Evolutionary conservation across 2,329 filamentous ascomycete genomes (phyloP).

Genomic region (Triangularia setosa): DNA sequence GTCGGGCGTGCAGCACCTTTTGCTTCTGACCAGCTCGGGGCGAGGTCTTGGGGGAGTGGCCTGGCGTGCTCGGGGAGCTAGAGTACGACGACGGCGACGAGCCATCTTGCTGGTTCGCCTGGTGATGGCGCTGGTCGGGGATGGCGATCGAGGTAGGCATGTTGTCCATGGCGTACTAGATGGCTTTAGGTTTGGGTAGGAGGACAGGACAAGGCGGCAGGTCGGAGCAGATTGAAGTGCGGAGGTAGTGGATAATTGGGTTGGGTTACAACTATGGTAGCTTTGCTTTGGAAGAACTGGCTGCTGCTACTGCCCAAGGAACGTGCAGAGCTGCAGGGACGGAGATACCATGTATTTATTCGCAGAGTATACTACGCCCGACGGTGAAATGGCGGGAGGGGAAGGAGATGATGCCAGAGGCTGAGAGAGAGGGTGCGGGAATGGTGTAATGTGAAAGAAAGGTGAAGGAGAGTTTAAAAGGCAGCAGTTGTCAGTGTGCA

Average conservation of each 20-base stretch:
- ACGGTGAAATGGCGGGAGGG: background rate
- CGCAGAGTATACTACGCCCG: background rate
- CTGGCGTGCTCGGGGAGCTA: slow-evolving; percentile 49
- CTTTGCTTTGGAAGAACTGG: background rate
- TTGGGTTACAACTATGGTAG: background rate
- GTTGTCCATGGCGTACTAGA: slow-evolving; percentile 24
- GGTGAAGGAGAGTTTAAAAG: background rate
- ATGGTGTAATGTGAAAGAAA: background rate
- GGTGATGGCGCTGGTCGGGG: slow-evolving; percentile 39
- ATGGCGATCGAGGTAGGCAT: slow-evolving; percentile 71
- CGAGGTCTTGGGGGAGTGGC: slow-evolving; percentile 33
- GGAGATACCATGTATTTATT: slow-evolving; percentile 23
- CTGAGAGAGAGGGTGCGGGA: background rate
- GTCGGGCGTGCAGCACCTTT: slow-evolving; percentile 49
- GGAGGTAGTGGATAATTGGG: background rate
- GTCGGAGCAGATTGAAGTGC: background rate
- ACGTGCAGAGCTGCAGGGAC: slow-evolving; percentile 22
- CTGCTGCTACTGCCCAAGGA: slow-evolving; percentile 20
- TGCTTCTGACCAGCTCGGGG: slow-evolving; percentile 36
- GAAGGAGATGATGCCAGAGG: background rate
- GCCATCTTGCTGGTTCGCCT: slow-evolving; percentile 43
- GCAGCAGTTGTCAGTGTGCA: background rate
- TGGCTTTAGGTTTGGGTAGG: background rate
- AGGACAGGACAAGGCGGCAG: background rate
- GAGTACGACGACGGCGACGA: slow-evolving; percentile 55